Conservation (phyloP, 2,329 filamentous ascomycete species). For the Ascomycota sp. region DNA sequence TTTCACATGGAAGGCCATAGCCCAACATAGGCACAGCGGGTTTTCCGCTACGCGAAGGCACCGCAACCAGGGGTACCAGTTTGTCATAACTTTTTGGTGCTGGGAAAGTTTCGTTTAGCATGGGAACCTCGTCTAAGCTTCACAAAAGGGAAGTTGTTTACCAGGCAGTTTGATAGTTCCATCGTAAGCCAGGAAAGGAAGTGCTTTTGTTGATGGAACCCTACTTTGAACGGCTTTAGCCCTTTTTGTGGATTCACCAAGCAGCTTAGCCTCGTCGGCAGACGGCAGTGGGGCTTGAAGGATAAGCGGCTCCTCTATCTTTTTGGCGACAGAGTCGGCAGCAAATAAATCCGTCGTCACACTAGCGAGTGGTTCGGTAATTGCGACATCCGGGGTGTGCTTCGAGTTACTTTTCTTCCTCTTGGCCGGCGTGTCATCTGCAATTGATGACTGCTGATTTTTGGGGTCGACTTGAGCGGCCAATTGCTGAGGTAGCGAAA, state of each 20-base stretch:
- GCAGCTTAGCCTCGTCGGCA: conserved; percentile 13
- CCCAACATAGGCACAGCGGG: conserved; percentile 18
- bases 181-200: conserved; percentile 16
- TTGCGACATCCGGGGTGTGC: conserved; percentile 7
- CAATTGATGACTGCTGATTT: neutral
- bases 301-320: conserved; percentile 14
- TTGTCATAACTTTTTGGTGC: conserved; percentile 25
- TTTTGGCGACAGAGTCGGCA: conserved; percentile 8
- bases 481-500: neutral
- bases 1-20: conserved; percentile 20
- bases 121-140: neutral
- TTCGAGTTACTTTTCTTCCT: conserved; percentile 17
- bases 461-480: conserved; percentile 1
- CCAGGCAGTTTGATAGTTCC: conserved; percentile 19
- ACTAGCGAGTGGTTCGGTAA: conserved; percentile 8
- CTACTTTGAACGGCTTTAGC: conserved; percentile 16
- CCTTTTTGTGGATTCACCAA: conserved; percentile 18
- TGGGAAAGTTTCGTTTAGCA: neutral
- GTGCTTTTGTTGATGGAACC: conserved; percentile 17
- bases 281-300: conserved; percentile 12
- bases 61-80: conserved; percentile 20
- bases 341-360: conserved; percentile 9
- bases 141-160: conserved; percentile 3
- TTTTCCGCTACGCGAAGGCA: conserved; percentile 18
- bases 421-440: conserved; percentile 10